Evolutionary conservation across 2,329 filamentous ascomycete genomes (phyloP).

Genomic region (Annulohypoxylon truncatum): DNA sequence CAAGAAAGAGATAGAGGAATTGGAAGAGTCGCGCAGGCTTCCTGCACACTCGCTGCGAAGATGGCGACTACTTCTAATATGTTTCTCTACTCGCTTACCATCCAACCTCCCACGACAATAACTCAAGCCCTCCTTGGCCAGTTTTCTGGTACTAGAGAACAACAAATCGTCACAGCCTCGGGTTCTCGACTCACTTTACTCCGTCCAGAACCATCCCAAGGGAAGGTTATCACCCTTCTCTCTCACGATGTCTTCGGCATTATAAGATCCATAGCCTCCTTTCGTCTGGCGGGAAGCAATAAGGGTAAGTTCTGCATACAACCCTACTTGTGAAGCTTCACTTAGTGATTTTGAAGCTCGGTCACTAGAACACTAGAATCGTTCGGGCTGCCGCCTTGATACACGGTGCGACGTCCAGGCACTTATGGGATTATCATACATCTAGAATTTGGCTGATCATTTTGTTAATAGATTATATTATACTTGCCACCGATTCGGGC

Average conservation of each 20-base stretch:
- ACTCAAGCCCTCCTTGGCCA: slow-evolving; percentile 93
- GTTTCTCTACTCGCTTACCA: slow-evolving; percentile 98
- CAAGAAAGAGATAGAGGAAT: slow-evolving; percentile 29
- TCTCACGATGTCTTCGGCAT: slow-evolving; percentile 98
- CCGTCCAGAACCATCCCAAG: slow-evolving; percentile 84
- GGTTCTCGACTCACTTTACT: slow-evolving; percentile 90
- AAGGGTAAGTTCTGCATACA: slow-evolving; percentile 80
- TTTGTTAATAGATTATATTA: slow-evolving; percentile 82
- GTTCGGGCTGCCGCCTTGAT: slow-evolving; percentile 42
- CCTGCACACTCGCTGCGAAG: slow-evolving; percentile 51
- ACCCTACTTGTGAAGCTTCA: slow-evolving; percentile 63
- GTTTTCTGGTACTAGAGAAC: slow-evolving; percentile 95
- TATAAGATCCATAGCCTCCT: slow-evolving; percentile 87
- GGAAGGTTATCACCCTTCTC: slow-evolving; percentile 85
- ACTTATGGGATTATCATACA: slow-evolving; percentile 31
- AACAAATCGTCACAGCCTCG: slow-evolving; percentile 94
- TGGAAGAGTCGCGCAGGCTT: slow-evolving; percentile 49
- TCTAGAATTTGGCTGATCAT: slow-evolving; percentile 39
- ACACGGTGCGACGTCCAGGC: slow-evolving; percentile 42
- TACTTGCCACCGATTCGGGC: slow-evolving; percentile 94
- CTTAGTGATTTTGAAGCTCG: slow-evolving; percentile 78
- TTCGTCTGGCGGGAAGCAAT: slow-evolving; percentile 90
- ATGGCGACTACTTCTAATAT: slow-evolving; percentile 99
- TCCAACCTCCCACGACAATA: slow-evolving; percentile 90
- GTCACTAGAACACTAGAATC: slow-evolving; percentile 62